Evolutionary conservation across 257 asterid species (phyloP).

Genomic region (Salvia rosmarinus): DNA sequence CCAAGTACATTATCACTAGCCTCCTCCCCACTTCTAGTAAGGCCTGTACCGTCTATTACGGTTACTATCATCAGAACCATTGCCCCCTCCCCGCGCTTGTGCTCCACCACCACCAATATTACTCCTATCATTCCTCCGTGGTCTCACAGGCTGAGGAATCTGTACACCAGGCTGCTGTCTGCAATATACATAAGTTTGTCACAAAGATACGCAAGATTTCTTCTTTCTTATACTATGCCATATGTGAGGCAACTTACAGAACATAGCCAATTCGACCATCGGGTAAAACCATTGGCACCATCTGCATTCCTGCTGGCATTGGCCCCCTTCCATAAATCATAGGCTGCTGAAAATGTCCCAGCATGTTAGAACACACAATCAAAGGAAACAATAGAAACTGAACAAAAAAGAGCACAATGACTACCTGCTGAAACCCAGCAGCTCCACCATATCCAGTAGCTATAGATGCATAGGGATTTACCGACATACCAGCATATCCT

Average conservation of each 20-base stretch:
- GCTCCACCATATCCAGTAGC: slow-evolving; percentile 72
- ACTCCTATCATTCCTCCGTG: slow-evolving; percentile 76
- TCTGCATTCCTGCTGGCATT: slow-evolving; percentile 98
- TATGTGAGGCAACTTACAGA: slow-evolving; percentile 63
- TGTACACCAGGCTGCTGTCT: slow-evolving; percentile 95
- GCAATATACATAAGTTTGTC: slow-evolving; percentile 29
- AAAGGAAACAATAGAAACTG: slow-evolving; percentile 3
- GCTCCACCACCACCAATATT: slow-evolving; percentile 63
- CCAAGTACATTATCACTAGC: slow-evolving; percentile 35
- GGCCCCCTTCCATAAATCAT: slow-evolving; percentile 97
- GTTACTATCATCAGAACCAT: slow-evolving; percentile 55
- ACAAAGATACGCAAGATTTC: neutral
- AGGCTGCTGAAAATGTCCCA: slow-evolving; percentile 52
- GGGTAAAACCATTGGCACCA: slow-evolving; percentile 99
- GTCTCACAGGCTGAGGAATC: slow-evolving; percentile 67
- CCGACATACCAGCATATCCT: slow-evolving; percentile 76
- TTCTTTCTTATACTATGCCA: neutral
- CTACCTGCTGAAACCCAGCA: slow-evolving; percentile 87
- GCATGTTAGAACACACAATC: slow-evolving; percentile 14
- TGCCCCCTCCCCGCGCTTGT: slow-evolving; percentile 58
- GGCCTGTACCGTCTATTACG: slow-evolving; percentile 83
- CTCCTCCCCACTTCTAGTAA: slow-evolving; percentile 48
- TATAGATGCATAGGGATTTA: slow-evolving; percentile 72
- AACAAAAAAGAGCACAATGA: neutral
- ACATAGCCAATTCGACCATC: slow-evolving; percentile 97